Base-by-base conservation (phyloP, 805 yeast species). In the Hanseniaspora lachancei region DNA sequence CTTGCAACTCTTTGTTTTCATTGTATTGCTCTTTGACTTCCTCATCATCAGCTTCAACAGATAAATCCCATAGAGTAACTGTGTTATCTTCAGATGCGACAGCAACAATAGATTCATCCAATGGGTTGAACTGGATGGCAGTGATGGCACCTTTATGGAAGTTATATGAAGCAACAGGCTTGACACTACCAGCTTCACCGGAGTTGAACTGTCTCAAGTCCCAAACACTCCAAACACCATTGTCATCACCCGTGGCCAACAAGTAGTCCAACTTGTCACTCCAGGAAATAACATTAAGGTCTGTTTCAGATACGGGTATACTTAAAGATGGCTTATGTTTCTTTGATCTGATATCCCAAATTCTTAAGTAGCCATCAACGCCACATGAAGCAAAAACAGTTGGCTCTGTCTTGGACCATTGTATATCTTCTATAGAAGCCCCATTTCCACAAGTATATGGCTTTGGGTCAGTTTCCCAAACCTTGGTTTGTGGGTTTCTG, bases 1-100 rank as follows among this genome's bases (percentile, higher is more conserved):
- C 95, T 61, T 82, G 82, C 61, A 93, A 74, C 63, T 89, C 97
- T 62, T 78, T 77, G 42, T 82, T 78, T 63, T 84, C 93, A 57
- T 80, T 77, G 62, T 80, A 78, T 71, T 91, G 97, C 65, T 84
- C 85, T 57, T 86, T 81, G 61, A 91, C 85, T 70, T 91, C 98
- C 66, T 91, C 97, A 66, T 93, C 97, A 69, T 89, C 98, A 3
- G 97, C 97, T 72, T 93, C 98, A 16, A 93, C 98, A 13, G 97
- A 91, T 68, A 93, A 76, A 73, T 93, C 98, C 98, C 98, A 93
- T 61, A 93, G 73, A 1, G 97, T 89, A 9, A 93, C 97, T 6
- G 97, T 93, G 68, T 89, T 89, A 70, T 93, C 98, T 67, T 89
- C 97, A 0, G 95, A 86, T 3, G 95, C 89, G 18, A 91, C 97